These are phyloP conservation scores for Colletotrichum musae DNA, from an alignment of 2,329 filamentous ascomycete species.

Conservation along the genomic window DNA sequence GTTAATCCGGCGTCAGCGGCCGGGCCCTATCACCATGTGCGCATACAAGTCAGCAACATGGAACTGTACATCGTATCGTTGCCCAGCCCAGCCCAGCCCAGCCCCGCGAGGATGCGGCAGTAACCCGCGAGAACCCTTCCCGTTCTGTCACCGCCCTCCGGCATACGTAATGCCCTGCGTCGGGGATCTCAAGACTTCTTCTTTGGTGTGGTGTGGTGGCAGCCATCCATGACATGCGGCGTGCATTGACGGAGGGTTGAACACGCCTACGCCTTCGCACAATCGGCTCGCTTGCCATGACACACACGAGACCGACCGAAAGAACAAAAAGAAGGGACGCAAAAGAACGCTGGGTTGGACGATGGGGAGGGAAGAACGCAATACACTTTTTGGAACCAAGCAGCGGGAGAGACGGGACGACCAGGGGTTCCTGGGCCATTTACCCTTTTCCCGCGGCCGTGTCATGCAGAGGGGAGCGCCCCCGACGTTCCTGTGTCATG, in stretches of 20 bases:
- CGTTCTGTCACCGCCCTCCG: not conserved
- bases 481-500: slow-evolving; percentile 35
- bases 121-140: slow-evolving; percentile 14
- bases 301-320: not conserved
- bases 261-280: slow-evolving; percentile 3
- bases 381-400: slow-evolving; percentile 11
- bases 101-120: not conserved
- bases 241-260: slow-evolving; percentile 27
- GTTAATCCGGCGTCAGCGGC: not conserved
- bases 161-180: slow-evolving; percentile 23
- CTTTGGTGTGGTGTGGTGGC: slow-evolving; percentile 3
- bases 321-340: slow-evolving; percentile 25
- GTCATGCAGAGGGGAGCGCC: slow-evolving; percentile 28
- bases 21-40: not conserved
- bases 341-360: slow-evolving; percentile 36
- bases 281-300: slow-evolving; percentile 31
- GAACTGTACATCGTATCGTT: too few relatives aligned
- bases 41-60: too few relatives aligned
- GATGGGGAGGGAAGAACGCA: slow-evolving; percentile 5
- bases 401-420: slow-evolving; percentile 30
- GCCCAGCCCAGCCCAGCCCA: not conserved
- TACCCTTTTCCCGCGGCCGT: slow-evolving; percentile 16
- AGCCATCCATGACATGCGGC: slow-evolving; percentile 21
- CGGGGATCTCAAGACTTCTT: slow-evolving; percentile 2
- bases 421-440: slow-evolving; percentile 29